Evolutionary conservation across 495 filamentous ascomycete genomes (phyloP).

Genomic region (Aspergillus olivimuriae): DNA sequence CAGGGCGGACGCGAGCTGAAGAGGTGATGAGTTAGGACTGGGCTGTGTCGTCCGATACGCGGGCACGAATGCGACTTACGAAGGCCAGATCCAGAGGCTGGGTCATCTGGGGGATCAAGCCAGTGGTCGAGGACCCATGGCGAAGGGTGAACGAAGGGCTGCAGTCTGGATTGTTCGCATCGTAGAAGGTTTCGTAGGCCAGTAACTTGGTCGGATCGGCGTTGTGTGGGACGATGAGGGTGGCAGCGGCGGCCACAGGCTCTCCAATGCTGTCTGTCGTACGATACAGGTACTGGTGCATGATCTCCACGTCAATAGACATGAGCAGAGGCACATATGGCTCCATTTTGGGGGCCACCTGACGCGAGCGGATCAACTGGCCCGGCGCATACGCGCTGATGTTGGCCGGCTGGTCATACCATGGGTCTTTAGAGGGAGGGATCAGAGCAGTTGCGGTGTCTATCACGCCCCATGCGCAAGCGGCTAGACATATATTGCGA

Average conservation of each 20-base stretch:
- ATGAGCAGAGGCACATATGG: slow-evolving; percentile 8
- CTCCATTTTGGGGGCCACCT: slow-evolving; percentile 4
- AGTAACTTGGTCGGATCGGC: slow-evolving; percentile 15
- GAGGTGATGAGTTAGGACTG: not conserved
- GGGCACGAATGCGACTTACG: not conserved
- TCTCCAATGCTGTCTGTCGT: slow-evolving; percentile 17
- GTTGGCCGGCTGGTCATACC: slow-evolving; percentile 11
- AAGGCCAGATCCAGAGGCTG: slow-evolving; percentile 9
- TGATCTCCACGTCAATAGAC: slow-evolving; percentile 2
- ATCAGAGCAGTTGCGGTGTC: not conserved
- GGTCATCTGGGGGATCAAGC: slow-evolving; percentile 2
- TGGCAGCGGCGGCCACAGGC: slow-evolving; percentile 12
- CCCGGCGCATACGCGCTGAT: slow-evolving; percentile 8
- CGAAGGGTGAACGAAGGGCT: slow-evolving; percentile 16
- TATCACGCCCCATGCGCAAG: not conserved
- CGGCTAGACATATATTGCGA: not conserved
- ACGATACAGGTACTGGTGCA: slow-evolving; percentile 16
- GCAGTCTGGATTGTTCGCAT: slow-evolving; percentile 12
- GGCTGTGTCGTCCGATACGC: not conserved
- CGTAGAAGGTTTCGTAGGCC: slow-evolving; percentile 15
- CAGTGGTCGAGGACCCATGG: not conserved
- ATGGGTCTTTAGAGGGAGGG: slow-evolving; percentile 10
- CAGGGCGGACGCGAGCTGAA: slow-evolving; percentile 11
- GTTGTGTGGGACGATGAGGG: slow-evolving; percentile 17
- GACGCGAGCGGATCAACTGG: slow-evolving; percentile 13